Percentiles rank a stretch among this genome's conserved stretches.
phyloP scores from a whole-genome alignment of 2,329 filamentous ascomycete species.

The Fusarium virguliforme region DNA sequence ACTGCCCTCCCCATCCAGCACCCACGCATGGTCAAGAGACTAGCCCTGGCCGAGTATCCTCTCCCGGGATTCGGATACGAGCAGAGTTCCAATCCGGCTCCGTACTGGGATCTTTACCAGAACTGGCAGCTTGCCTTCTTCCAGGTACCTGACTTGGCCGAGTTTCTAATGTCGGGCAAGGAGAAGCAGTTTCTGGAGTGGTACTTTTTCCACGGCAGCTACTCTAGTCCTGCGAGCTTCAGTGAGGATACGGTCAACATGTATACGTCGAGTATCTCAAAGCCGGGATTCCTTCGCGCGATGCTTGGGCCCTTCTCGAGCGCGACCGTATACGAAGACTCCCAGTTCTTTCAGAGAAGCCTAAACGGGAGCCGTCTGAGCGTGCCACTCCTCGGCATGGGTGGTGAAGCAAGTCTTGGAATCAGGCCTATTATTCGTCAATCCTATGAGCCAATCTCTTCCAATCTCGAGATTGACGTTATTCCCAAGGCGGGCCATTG shows the following conservation, averaged over 20 bases:
- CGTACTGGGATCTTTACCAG: slow-evolving; percentile 59
- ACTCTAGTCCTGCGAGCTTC: slow-evolving; percentile 58
- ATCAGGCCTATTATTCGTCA: slow-evolving; percentile 13
- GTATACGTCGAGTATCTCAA: slow-evolving; percentile 60
- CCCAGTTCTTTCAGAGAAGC: slow-evolving; percentile 55
- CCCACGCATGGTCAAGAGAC: slow-evolving; percentile 54
- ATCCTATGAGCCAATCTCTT: slow-evolving; percentile 28
- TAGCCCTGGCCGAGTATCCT: slow-evolving; percentile 59
- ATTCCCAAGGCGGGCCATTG: slow-evolving; percentile 51
- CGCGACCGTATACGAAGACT: slow-evolving; percentile 54
- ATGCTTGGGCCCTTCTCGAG: slow-evolving; percentile 59
- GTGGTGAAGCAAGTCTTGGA: slow-evolving; percentile 50
- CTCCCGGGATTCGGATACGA: slow-evolving; percentile 63
- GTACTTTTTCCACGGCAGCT: slow-evolving; percentile 64
- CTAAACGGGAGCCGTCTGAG: slow-evolving; percentile 40
- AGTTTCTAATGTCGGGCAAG: slow-evolving; percentile 61
- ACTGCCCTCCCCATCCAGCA: slow-evolving; percentile 59
- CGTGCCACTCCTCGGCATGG: slow-evolving; percentile 47
- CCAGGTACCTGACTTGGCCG: slow-evolving; percentile 62
- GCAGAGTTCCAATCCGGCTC: slow-evolving; percentile 47
- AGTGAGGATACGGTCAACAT: slow-evolving; percentile 58
- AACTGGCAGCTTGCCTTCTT: slow-evolving; percentile 64
- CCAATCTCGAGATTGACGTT: slow-evolving; percentile 38
- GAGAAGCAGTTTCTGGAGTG: slow-evolving; percentile 62
- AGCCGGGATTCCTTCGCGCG: slow-evolving; percentile 61